Evolutionary conservation across 169 alveolate species (phyloP).

Genomic region (Plasmodium cynomolgi): DNA sequence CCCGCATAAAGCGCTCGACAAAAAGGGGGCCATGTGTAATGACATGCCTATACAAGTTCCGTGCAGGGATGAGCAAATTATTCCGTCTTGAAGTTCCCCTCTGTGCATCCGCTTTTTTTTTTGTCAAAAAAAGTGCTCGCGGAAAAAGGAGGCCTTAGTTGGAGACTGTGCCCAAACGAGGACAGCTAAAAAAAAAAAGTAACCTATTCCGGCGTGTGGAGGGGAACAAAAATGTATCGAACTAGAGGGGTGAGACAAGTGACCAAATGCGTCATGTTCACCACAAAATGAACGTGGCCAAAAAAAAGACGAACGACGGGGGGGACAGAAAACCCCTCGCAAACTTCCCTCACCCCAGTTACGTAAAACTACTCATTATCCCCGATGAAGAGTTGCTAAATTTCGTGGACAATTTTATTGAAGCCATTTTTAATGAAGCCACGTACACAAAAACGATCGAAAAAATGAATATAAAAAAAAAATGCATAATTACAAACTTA

Average conservation of each 20-base stretch:
- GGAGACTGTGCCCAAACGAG: background rate
- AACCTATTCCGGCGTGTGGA: background rate
- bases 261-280: background rate
- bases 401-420: slow-evolving; percentile 45
- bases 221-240: background rate
- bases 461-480: slow-evolving; percentile 38
- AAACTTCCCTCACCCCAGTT: slow-evolving; percentile 1
- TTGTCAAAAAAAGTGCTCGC: background rate
- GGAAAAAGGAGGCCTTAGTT: background rate
- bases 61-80: background rate
- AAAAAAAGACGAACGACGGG: background rate
- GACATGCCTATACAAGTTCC: background rate
- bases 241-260: background rate
- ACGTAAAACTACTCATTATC: slow-evolving; percentile 31
- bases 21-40: background rate
- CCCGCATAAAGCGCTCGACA: background rate
- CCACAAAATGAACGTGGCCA: background rate
- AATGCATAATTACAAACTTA: slow-evolving; percentile 25
- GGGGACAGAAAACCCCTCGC: background rate
- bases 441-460: slow-evolving; percentile 17
- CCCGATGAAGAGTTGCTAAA: slow-evolving; percentile 57
- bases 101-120: background rate
- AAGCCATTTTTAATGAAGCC: slow-evolving; percentile 15
- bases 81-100: background rate
- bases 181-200: background rate